phyloP scores from a whole-genome alignment of 2,329 filamentous ascomycete species.

The Blumeria hordei region DNA sequence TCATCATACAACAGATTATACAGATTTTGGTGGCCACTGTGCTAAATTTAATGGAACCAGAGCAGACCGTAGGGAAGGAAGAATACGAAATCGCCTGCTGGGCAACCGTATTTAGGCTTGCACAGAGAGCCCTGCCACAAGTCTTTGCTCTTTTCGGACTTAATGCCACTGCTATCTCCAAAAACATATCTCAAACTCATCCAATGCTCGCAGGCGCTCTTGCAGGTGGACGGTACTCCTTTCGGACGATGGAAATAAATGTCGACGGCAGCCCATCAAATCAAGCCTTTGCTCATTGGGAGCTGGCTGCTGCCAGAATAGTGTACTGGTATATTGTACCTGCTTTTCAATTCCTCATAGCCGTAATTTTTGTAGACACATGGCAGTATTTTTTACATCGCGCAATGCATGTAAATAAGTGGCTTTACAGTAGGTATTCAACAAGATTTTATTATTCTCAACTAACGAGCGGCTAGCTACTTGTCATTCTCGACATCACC shows the following conservation, averaged over 20 bases:
- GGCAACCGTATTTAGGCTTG: slow-evolving; percentile 59
- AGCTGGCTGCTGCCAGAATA: slow-evolving; percentile 45
- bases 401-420: slow-evolving; percentile 91
- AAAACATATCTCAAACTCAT: slow-evolving; percentile 46
- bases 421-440: slow-evolving; percentile 60
- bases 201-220: slow-evolving; percentile 53
- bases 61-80: slow-evolving; percentile 52
- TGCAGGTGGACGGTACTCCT: slow-evolving; percentile 60
- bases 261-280: slow-evolving; percentile 26
- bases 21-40: slow-evolving; percentile 50
- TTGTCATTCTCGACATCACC: slow-evolving; percentile 88
- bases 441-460: neutral
- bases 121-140: slow-evolving; percentile 53
- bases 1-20: slow-evolving; percentile 74
- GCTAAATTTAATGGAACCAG: slow-evolving; percentile 47
- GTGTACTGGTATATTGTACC: slow-evolving; percentile 67
- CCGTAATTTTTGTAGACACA: slow-evolving; percentile 60
- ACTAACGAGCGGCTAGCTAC: slow-evolving; percentile 28
- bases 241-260: slow-evolving; percentile 33
- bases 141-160: slow-evolving; percentile 50
- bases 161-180: slow-evolving; percentile 50
- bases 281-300: slow-evolving; percentile 65
- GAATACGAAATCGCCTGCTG: slow-evolving; percentile 75
- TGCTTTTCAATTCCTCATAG: slow-evolving; percentile 49
- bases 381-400: slow-evolving; percentile 98